These are phyloP conservation scores for Botrytis aclada DNA, from an alignment of 2,329 filamentous ascomycete species.

Conservation along the genomic window DNA sequence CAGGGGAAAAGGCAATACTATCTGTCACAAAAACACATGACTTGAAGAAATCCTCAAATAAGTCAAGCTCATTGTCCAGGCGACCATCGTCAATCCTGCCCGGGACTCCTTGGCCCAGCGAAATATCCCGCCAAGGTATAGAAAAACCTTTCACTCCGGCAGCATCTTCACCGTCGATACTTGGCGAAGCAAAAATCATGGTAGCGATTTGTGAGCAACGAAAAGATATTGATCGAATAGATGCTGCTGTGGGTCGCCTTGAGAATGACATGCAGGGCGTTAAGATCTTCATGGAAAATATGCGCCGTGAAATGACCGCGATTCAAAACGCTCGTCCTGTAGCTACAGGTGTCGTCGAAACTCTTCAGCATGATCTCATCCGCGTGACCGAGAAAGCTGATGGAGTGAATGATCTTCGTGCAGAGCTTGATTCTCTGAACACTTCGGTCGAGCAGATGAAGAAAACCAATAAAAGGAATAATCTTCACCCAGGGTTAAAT, in stretches of 20 bases:
- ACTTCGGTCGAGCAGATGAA: too few species aligned
- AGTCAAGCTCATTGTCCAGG: neutral
- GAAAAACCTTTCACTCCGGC: neutral
- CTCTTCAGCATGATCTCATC: slow-evolving; percentile 20
- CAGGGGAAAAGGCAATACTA: slow-evolving; percentile 27
- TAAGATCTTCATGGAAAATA: slow-evolving; percentile 35
- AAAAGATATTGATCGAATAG: slow-evolving; percentile 36
- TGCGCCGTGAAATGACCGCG: slow-evolving; percentile 29
- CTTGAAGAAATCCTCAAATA: slow-evolving; percentile 22
- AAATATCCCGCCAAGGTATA: neutral
- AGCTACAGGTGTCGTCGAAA: neutral
- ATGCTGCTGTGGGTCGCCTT: slow-evolving; percentile 29
- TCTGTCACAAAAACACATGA: slow-evolving; percentile 27
- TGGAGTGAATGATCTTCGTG: slow-evolving; percentile 29
- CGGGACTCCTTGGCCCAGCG: neutral
- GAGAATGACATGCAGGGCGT: slow-evolving; percentile 34
- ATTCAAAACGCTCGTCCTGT: neutral
- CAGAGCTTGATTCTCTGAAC: slow-evolving; percentile 8
- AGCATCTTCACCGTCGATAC: neutral
- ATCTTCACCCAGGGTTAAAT: too few species aligned
- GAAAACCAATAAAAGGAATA: too few species aligned
- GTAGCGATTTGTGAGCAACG: slow-evolving; percentile 23
- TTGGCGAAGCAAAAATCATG: neutral
- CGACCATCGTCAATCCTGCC: slow-evolving; percentile 4
- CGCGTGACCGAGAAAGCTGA: slow-evolving; percentile 28